Conservation (phyloP, 768 basidiomycete species). For the Trametes elegans region DNA sequence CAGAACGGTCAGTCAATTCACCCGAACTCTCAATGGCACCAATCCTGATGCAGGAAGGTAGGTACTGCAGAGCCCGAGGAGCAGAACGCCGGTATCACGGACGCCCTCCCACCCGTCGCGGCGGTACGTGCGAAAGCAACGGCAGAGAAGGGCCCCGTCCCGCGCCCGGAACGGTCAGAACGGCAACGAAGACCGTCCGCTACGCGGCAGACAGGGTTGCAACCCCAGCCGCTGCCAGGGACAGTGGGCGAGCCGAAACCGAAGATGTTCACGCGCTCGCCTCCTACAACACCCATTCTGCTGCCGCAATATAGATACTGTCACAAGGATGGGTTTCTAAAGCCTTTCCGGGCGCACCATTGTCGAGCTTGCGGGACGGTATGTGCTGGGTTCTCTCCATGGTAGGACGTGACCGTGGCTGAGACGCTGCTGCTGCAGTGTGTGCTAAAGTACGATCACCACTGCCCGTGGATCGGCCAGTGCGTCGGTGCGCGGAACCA, state of each 20-base stretch:
- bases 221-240: conserved; percentile 5
- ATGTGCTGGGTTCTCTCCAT: conserved; percentile 28
- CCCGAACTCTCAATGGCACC: neutral
- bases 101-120: conserved; percentile 23
- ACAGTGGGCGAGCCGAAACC: conserved; percentile 7
- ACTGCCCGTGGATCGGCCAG: conserved; percentile 93
- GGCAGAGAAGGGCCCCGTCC: neutral
- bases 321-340: conserved; percentile 56
- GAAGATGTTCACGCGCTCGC: conserved; percentile 30
- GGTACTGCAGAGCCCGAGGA: neutral
- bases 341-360: conserved; percentile 77
- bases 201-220: neutral
- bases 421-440: conserved; percentile 46
- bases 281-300: conserved; percentile 46
- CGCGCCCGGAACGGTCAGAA: neutral
- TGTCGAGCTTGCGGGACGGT: conserved; percentile 83
- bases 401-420: neutral
- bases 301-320: conserved; percentile 70
- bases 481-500: conserved; percentile 93
- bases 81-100: conserved; percentile 22
- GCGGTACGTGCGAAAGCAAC: conserved; percentile 16
- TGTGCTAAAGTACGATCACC: conserved; percentile 82
- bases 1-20: neutral
- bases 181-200: neutral
- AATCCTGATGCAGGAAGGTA: too few relatives aligned